These are phyloP conservation scores for Trichoderma oligosporum DNA, from an alignment of 2,329 filamentous ascomycete genomes.

Conservation along the genomic window DNA sequence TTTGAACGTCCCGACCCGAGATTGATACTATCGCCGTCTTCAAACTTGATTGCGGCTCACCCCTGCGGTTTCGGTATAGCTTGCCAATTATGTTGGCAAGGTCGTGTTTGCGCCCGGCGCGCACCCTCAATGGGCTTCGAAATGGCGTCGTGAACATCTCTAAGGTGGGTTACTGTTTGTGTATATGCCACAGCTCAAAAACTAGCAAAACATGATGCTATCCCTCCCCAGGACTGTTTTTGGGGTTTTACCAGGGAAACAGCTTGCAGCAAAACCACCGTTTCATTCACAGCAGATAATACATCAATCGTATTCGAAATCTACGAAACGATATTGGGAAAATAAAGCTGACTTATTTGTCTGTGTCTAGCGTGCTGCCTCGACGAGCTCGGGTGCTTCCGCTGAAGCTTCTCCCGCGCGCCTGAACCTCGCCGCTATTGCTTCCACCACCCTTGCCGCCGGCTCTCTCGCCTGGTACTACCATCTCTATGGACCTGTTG, in stretches of 20 bases:
- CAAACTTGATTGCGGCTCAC: constrained; percentile 33
- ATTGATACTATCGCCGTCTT: constrained; percentile 38
- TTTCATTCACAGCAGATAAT: constrained; percentile 22
- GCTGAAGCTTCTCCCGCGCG: constrained; percentile 68
- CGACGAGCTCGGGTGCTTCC: constrained; percentile 71
- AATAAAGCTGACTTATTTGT: constrained; percentile 38
- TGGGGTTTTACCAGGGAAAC: constrained; percentile 33
- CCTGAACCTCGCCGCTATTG: constrained; percentile 80
- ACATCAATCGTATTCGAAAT: constrained; percentile 31
- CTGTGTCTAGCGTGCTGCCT: constrained; percentile 56
- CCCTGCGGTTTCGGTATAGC: constrained; percentile 38
- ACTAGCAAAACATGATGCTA: constrained; percentile 28
- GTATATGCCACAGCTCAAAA: constrained; percentile 33
- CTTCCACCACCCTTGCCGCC: constrained; percentile 80
- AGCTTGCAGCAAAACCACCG: constrained; percentile 25
- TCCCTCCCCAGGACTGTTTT: constrained; percentile 16
- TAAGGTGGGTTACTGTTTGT: constrained; percentile 64
- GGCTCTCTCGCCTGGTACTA: constrained; percentile 97
- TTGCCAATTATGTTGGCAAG: constrained; percentile 82
- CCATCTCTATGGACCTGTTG: constrained; percentile 86
- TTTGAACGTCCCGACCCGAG: constrained; percentile 38
- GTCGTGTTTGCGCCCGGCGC: constrained; percentile 84
- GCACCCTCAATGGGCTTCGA: constrained; percentile 74
- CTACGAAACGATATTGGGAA: constrained; percentile 21
- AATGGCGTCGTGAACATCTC: constrained; percentile 67